Conservation (phyloP, 2,329 filamentous ascomycete genomes). For the Sordariomycetes sp. region DNA sequence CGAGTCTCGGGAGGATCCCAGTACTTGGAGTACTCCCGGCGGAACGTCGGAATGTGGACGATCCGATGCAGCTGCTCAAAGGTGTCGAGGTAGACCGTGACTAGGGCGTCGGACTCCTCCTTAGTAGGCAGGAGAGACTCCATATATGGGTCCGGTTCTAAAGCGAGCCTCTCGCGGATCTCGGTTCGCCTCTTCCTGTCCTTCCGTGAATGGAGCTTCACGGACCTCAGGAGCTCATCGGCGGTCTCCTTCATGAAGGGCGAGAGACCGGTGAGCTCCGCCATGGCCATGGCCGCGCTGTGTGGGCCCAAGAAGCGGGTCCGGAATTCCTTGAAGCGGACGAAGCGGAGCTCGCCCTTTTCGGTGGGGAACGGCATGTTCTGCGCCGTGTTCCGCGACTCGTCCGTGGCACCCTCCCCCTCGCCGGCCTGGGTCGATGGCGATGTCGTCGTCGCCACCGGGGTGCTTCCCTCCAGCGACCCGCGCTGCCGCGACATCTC, state of each 20-base stretch:
- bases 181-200: conserved; percentile 39
- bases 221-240: conserved; percentile 45
- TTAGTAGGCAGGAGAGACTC: conserved; percentile 34
- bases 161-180: conserved; percentile 35
- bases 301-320: conserved; percentile 47
- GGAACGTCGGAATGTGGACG: conserved; percentile 46
- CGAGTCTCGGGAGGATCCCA: conserved; percentile 28
- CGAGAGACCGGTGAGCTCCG: conserved; percentile 41
- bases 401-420: conserved; percentile 18
- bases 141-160: conserved; percentile 31
- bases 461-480: conserved; percentile 36
- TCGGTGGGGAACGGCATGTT: conserved; percentile 18
- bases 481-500: conserved; percentile 27
- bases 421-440: conserved; percentile 32
- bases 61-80: conserved; percentile 44
- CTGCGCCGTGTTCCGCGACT: conserved; percentile 4
- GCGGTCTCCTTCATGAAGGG: conserved; percentile 51
- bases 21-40: conserved; percentile 38
- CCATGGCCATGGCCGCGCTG: conserved; percentile 47
- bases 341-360: conserved; percentile 41
- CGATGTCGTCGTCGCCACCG: conserved; percentile 26
- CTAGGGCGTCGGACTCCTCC: conserved; percentile 33
- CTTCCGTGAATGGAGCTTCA: conserved; percentile 38
- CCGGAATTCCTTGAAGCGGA: conserved; percentile 44
- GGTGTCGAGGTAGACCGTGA: conserved; percentile 37